These are phyloP conservation scores for Pleurotus tuber-regium DNA, from an alignment of 768 basidiomycete species.

Conservation along the genomic window DNA sequence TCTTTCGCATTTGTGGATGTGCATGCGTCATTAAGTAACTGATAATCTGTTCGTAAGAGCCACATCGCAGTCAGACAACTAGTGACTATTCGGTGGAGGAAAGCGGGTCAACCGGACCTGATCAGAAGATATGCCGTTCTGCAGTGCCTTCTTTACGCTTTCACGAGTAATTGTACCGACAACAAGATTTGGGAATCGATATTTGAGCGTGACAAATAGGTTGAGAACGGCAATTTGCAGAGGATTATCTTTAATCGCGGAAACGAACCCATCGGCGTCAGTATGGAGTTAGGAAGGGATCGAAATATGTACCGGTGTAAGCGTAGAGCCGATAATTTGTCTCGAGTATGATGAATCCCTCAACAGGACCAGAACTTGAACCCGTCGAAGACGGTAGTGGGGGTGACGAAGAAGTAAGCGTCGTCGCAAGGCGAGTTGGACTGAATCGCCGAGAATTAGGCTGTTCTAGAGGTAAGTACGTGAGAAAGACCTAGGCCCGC, in stretches of 20 bases:
- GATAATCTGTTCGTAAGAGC: slow-evolving; percentile 67
- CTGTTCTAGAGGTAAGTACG: slow-evolving; percentile 37
- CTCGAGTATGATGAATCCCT: slow-evolving; percentile 95
- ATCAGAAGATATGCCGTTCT: slow-evolving; percentile 94
- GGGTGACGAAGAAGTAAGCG: slow-evolving; percentile 87
- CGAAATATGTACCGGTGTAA: slow-evolving; percentile 71
- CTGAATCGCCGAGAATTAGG: slow-evolving; percentile 78
- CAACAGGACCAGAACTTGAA: slow-evolving; percentile 50
- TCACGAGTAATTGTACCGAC: slow-evolving; percentile 94
- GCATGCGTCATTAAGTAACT: slow-evolving; percentile 93
- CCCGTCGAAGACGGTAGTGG: slow-evolving; percentile 66
- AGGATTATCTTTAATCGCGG: slow-evolving; percentile 70
- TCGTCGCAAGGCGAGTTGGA: slow-evolving; percentile 93
- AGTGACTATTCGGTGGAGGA: slow-evolving; percentile 16
- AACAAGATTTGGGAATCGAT: slow-evolving; percentile 96
- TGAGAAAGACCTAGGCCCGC: slow-evolving; percentile 16
- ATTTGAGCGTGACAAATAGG: slow-evolving; percentile 88
- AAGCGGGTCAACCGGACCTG: slow-evolving; percentile 56
- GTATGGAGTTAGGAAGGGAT: slow-evolving; percentile 18
- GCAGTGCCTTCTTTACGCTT: slow-evolving; percentile 90
- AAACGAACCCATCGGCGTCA: slow-evolving; percentile 1
- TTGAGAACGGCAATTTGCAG: slow-evolving; percentile 95
- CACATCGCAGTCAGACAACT: slow-evolving; percentile 14
- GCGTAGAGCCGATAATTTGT: slow-evolving; percentile 99
- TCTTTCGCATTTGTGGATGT: slow-evolving; percentile 97